These are phyloP conservation scores for Aspergillus viridinutans DNA, from an alignment of 2,329 filamentous ascomycete genomes.

Conservation along the genomic window DNA sequence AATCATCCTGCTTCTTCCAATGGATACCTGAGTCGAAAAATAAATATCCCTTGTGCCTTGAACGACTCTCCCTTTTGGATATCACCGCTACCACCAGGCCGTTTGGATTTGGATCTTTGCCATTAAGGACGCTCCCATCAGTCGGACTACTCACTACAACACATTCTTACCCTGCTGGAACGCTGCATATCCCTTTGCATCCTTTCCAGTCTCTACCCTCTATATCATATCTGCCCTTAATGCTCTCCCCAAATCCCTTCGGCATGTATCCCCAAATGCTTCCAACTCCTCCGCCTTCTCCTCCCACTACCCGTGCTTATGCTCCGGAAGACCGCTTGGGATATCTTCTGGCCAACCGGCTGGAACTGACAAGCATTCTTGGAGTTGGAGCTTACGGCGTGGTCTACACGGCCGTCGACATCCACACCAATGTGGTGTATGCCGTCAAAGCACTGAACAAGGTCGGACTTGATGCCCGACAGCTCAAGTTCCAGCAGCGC, in stretches of 20 bases:
- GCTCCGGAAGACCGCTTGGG: slow-evolving; percentile 82
- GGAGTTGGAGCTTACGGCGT: slow-evolving; percentile 95
- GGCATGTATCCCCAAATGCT: slow-evolving; percentile 44
- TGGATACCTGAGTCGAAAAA: slow-evolving; percentile 17
- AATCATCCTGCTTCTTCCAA: slow-evolving; percentile 13
- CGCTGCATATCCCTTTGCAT: background rate
- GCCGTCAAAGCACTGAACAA: slow-evolving; percentile 98
- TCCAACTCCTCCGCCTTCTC: slow-evolving; percentile 44
- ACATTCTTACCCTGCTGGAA: slow-evolving; percentile 7
- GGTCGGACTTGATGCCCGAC: slow-evolving; percentile 79
- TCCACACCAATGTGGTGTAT: slow-evolving; percentile 75
- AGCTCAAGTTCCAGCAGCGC: slow-evolving; percentile 83
- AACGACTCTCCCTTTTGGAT: slow-evolving; percentile 3
- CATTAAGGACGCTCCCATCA: background rate
- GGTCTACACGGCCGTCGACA: slow-evolving; percentile 84
- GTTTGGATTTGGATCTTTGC: slow-evolving; percentile 6
- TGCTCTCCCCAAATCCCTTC: slow-evolving; percentile 16
- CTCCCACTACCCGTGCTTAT: slow-evolving; percentile 48
- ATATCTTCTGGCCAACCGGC: slow-evolving; percentile 72
- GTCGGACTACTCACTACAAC: slow-evolving; percentile 3
- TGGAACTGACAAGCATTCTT: slow-evolving; percentile 79
- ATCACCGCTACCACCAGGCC: background rate
- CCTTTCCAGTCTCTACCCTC: slow-evolving; percentile 6
- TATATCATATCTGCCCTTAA: slow-evolving; percentile 7
- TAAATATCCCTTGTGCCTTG: slow-evolving; percentile 11